phyloP scores from a whole-genome alignment of 352 stramenopile genomes.

The Phytopythium montanum region DNA sequence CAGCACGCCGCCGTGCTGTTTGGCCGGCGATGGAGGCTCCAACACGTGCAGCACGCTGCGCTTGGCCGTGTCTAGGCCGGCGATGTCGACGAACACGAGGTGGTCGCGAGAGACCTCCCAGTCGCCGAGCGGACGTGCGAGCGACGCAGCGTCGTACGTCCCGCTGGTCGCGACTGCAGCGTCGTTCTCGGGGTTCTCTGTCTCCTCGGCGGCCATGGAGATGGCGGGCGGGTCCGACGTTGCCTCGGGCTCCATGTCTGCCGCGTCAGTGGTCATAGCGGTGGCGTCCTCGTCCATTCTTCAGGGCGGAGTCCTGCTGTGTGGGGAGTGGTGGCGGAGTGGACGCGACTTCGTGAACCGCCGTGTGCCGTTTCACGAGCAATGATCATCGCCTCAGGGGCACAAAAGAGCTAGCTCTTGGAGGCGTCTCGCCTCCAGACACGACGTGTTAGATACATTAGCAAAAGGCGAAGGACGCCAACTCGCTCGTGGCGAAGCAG shows the following conservation, averaged over 20 bases:
- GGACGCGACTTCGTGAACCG: not conserved
- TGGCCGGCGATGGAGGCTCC: conserved; percentile 22
- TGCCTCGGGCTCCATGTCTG: not conserved
- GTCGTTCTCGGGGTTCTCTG: not conserved
- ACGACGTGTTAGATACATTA: conserved; percentile 2
- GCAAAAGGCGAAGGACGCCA: not conserved
- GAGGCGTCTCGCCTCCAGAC: not conserved
- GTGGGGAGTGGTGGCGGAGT: not conserved
- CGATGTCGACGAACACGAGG: conserved; percentile 62
- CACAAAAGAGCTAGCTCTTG: not conserved
- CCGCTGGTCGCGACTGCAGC: not conserved
- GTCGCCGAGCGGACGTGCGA: conserved; percentile 43
- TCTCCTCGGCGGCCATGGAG: not conserved
- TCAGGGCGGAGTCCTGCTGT: not conserved
- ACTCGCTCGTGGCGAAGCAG: not conserved
- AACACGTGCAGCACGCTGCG: conserved; percentile 67
- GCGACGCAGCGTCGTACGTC: conserved; percentile 25
- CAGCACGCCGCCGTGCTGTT: conserved; percentile 49
- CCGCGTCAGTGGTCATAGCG: not conserved
- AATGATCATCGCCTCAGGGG: not conserved
- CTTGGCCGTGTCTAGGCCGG: conserved; percentile 60
- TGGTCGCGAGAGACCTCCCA: conserved; percentile 78
- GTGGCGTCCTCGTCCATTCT: not conserved
- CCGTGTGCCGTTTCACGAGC: not conserved
- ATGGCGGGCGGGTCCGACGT: not conserved